A percentile compares a stretch with the other conserved stretches of the same genome.
Conservation (phyloP, 2,329 filamentous ascomycete species). For the Neofusicoccum kwambonambiense region DNA sequence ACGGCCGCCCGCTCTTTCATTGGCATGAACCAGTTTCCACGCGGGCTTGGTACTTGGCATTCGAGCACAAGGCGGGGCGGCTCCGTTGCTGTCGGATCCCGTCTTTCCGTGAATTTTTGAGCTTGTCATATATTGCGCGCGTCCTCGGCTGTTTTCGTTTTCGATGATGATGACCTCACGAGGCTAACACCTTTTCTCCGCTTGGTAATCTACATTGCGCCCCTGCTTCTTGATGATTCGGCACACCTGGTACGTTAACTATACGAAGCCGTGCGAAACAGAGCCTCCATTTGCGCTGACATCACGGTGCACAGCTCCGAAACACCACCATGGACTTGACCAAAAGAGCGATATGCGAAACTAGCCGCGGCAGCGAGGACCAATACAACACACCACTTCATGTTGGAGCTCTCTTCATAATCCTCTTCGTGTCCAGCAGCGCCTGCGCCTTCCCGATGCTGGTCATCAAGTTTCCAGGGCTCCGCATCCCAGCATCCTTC, state of each 20-base stretch:
- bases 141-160: neutral
- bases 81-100: neutral
- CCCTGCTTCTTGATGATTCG: too few relatives aligned
- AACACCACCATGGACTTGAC: neutral
- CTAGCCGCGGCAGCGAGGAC: neutral
- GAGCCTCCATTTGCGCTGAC: too few relatives aligned
- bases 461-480: slow-evolving; percentile 57
- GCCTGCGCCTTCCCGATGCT: slow-evolving; percentile 63
- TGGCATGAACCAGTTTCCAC: neutral
- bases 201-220: too few relatives aligned
- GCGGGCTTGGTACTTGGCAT: neutral
- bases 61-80: neutral
- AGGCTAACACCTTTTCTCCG: too few relatives aligned
- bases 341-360: neutral
- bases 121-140: neutral
- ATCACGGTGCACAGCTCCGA: neutral
- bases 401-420: slow-evolving; percentile 34
- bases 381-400: slow-evolving; percentile 31
- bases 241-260: too few relatives aligned
- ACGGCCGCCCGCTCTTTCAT: neutral
- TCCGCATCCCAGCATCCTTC: slow-evolving; percentile 57
- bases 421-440: slow-evolving; percentile 32
- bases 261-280: too few relatives aligned
- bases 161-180: too few relatives aligned
- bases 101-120: neutral